These are phyloP conservation scores for Baorangia bicolor DNA, from an alignment of 768 basidiomycete genomes.

Conservation along the genomic window DNA sequence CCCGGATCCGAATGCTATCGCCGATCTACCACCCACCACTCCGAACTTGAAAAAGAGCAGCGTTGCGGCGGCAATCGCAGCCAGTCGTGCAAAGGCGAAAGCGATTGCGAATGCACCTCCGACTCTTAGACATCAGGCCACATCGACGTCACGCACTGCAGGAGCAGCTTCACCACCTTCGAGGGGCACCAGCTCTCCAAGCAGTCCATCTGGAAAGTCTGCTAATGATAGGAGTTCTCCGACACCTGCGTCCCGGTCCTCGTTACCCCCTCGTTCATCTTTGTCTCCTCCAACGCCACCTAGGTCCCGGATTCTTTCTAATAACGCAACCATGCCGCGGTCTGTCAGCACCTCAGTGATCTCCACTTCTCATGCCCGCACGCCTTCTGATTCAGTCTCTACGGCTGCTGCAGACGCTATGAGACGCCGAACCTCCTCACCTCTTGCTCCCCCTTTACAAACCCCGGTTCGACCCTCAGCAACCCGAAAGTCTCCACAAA, in stretches of 20 bases:
- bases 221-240: slow-evolving; percentile 40
- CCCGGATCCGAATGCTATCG: slow-evolving; percentile 52
- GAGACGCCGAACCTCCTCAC: slow-evolving; percentile 50
- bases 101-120: slow-evolving; percentile 82
- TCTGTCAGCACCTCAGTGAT: slow-evolving; percentile 40
- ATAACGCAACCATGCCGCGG: slow-evolving; percentile 38
- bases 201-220: slow-evolving; percentile 42
- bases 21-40: slow-evolving; percentile 48
- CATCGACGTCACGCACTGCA: slow-evolving; percentile 60
- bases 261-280: slow-evolving; percentile 48
- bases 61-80: slow-evolving; percentile 84
- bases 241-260: slow-evolving; percentile 40
- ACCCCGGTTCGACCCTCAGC: slow-evolving; percentile 34
- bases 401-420: slow-evolving; percentile 26
- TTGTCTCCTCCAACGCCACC: slow-evolving; percentile 47
- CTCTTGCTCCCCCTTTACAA: slow-evolving; percentile 35
- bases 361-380: slow-evolving; percentile 41
- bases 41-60: slow-evolving; percentile 73
- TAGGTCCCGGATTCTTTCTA: slow-evolving; percentile 41
- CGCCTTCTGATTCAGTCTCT: slow-evolving; percentile 41
- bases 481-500: slow-evolving; percentile 41
- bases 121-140: slow-evolving; percentile 77
- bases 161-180: slow-evolving; percentile 42
- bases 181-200: slow-evolving; percentile 41
- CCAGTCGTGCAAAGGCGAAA: slow-evolving; percentile 85